phyloP scores from a whole-genome alignment of 2,329 filamentous ascomycete genomes.

The Aspergillus bombycis region DNA sequence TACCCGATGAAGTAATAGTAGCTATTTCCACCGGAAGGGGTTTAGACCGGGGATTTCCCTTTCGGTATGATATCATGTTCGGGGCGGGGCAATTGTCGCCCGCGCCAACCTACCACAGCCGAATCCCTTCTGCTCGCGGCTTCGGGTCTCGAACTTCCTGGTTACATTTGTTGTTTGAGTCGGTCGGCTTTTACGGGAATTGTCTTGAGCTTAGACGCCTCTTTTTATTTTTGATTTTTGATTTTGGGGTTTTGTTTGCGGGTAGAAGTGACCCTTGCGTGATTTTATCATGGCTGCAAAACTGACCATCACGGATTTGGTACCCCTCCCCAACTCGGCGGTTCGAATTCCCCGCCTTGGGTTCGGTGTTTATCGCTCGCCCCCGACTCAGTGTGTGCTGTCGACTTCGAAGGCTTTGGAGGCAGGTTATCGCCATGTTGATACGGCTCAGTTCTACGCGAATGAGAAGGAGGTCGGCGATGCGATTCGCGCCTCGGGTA shows the following conservation, averaged over 20 bases:
- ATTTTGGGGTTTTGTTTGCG: neutral
- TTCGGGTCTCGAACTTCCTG: neutral
- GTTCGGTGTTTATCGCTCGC: slow-evolving; percentile 71
- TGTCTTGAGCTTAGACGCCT: neutral
- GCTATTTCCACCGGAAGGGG: neutral
- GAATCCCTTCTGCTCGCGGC: neutral
- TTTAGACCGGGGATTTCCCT: neutral
- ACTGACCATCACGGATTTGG: slow-evolving; percentile 51
- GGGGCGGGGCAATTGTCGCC: neutral
- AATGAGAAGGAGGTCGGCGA: slow-evolving; percentile 70
- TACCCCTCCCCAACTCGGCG: slow-evolving; percentile 55
- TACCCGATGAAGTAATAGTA: neutral
- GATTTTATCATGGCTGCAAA: slow-evolving; percentile 34
- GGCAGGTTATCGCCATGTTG: slow-evolving; percentile 58
- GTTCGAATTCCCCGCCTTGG: slow-evolving; percentile 67
- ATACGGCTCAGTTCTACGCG: slow-evolving; percentile 67
- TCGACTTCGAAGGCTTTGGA: slow-evolving; percentile 62
- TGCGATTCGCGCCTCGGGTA: slow-evolving; percentile 60
- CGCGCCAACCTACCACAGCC: slow-evolving; percentile 1
- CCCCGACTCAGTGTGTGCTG: slow-evolving; percentile 55
- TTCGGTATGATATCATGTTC: neutral
- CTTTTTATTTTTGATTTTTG: neutral
- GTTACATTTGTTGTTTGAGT: neutral
- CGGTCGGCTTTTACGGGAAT: neutral
- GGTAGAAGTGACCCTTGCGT: neutral